A percentile compares a stretch with the other conserved stretches of the same genome.
Conservation (phyloP, 768 basidiomycete species). For the Phaeolepiota aurea region DNA sequence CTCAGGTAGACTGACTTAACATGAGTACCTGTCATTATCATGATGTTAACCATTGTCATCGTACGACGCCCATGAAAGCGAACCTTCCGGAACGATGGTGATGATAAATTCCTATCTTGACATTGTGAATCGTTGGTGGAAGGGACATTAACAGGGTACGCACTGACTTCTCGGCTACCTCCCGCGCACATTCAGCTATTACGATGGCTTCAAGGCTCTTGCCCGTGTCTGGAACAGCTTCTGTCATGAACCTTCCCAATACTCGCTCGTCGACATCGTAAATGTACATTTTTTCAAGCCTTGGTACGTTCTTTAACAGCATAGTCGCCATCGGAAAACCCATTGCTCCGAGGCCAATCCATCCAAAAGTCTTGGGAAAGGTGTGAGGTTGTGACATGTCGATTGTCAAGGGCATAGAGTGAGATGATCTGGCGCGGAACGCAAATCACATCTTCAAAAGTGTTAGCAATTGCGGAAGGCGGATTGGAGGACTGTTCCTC, state of each 20-base stretch:
- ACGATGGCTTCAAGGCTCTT: conserved; percentile 8
- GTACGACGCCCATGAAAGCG: neutral
- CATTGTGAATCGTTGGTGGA: neutral
- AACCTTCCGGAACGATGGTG: conserved; percentile 34
- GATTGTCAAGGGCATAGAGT: too few relatives aligned
- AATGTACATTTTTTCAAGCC: conserved; percentile 16
- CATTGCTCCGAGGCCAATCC: conserved; percentile 36
- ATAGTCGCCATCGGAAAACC: conserved; percentile 34
- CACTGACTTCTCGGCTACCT: conserved; percentile 29
- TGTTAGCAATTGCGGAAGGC: too few relatives aligned
- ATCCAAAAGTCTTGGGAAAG: conserved; percentile 21
- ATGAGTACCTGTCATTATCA: conserved; percentile 20
- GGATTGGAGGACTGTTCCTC: too few relatives aligned
- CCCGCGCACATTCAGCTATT: conserved; percentile 17
- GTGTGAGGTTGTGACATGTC: too few relatives aligned
- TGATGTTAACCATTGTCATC: neutral
- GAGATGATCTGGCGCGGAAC: too few relatives aligned
- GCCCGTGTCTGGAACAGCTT: conserved; percentile 4
- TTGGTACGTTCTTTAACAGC: conserved; percentile 20
- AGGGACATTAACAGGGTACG: conserved; percentile 5
- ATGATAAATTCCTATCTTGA: conserved; percentile 25
- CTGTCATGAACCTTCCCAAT: conserved; percentile 18
- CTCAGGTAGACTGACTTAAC: conserved; percentile 28
- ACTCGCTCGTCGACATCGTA: conserved; percentile 24
- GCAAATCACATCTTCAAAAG: too few relatives aligned